Conservation (phyloP, 441 rosid species). For the Metrosideros polymorpha region DNA sequence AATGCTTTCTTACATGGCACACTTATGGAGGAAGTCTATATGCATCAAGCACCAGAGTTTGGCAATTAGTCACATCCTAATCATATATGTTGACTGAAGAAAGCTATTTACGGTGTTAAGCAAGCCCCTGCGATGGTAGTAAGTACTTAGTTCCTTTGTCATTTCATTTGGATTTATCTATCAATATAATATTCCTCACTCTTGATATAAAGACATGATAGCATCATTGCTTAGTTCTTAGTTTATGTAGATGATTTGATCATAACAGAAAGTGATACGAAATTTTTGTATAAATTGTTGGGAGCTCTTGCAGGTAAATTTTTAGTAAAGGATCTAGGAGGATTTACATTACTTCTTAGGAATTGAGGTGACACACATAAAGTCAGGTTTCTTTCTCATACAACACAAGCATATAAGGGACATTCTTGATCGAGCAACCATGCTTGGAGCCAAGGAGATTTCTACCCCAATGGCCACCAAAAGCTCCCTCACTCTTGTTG, state of each 20-base stretch:
- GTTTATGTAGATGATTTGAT: background rate
- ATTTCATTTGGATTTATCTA: too few species aligned
- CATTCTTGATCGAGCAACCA: background rate
- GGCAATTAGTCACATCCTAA: background rate
- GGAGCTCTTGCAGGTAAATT: background rate
- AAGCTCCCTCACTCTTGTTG: background rate
- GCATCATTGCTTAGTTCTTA: too few species aligned
- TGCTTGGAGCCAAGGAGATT: background rate
- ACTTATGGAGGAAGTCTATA: background rate
- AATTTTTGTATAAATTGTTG: background rate
- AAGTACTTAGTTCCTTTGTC: background rate
- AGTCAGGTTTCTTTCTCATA: background rate
- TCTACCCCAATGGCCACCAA: background rate
- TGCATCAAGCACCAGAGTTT: background rate
- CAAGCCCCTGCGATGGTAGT: background rate
- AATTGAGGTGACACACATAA: background rate
- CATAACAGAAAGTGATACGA: background rate
- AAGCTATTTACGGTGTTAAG: background rate
- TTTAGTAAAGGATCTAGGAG: background rate
- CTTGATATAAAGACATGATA: too few species aligned
- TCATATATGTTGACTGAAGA: background rate
- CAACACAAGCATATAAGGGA: background rate
- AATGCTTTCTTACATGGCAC: background rate
- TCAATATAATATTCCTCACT: background rate
- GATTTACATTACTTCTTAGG: background rate